phyloP scores from a whole-genome alignment of 1,139 yeast species.

The Pichia sp. region DNA sequence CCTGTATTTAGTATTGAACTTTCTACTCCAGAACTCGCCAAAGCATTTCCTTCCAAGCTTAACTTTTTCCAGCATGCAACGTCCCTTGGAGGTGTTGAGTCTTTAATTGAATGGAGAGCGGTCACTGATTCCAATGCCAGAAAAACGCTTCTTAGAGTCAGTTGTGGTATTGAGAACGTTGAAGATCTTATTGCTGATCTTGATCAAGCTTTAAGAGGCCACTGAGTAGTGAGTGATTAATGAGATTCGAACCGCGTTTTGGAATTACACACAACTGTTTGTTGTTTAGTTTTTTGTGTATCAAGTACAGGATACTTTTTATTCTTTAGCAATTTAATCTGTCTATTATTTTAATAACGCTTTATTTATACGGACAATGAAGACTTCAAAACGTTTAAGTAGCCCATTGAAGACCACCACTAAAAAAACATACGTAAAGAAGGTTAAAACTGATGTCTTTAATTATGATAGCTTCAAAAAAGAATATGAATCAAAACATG shows the following conservation, averaged over 20 bases:
- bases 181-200: constrained; percentile 70
- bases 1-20: constrained; percentile 73
- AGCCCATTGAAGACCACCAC: not conserved
- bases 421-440: not conserved
- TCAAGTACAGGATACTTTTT: not conserved
- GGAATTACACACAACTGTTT: not conserved
- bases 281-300: not conserved
- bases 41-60: constrained; percentile 56
- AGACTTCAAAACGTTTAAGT: not conserved
- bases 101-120: constrained; percentile 86
- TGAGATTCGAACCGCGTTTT: constrained; percentile 1
- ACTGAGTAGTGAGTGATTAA: no score
- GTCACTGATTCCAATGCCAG: constrained; percentile 56
- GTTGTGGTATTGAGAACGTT: constrained; percentile 67
- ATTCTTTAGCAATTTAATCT: no score
- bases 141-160: constrained; percentile 57
- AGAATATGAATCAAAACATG: constrained; percentile 1
- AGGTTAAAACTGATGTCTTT: not conserved
- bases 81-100: constrained; percentile 90
- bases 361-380: not conserved
- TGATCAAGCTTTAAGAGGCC: constrained; percentile 36
- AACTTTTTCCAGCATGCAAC: constrained; percentile 83
- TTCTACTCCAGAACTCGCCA: constrained; percentile 48
- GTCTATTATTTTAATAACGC: no score
- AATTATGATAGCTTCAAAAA: not conserved